Evolutionary conservation across 2,329 filamentous ascomycete genomes (phyloP).

Genomic region (Sclerotinia sclerotiorum): DNA sequence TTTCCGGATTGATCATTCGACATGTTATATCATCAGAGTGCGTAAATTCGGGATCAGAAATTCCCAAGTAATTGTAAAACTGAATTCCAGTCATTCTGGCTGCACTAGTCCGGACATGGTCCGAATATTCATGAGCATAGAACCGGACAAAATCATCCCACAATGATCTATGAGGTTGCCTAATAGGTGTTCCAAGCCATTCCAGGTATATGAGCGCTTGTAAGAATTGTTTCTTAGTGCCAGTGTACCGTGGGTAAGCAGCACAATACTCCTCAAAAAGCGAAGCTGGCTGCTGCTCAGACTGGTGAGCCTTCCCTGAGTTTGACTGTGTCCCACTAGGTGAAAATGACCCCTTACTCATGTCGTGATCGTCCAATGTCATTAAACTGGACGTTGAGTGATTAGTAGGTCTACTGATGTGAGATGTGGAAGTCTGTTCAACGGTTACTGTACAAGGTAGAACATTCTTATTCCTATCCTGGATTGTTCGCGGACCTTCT

Average conservation of each 20-base stretch:
- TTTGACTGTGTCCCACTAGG: neutral
- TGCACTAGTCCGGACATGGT: neutral
- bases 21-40: neutral
- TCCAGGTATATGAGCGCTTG: slow-evolving; percentile 48
- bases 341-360: neutral
- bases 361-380: neutral
- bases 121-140: slow-evolving; percentile 45
- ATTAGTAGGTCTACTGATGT: neutral
- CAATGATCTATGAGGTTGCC: slow-evolving; percentile 45
- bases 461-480: neutral
- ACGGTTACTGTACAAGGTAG: neutral
- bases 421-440: neutral
- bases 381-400: neutral
- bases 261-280: slow-evolving; percentile 44
- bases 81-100: neutral
- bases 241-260: slow-evolving; percentile 48
- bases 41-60: slow-evolving; percentile 3
- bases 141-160: slow-evolving; percentile 55
- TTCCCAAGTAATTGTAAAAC: slow-evolving; percentile 10
- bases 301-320: neutral
- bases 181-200: slow-evolving; percentile 41
- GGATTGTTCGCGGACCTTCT: neutral
- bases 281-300: neutral
- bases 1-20: slow-evolving; percentile 9
- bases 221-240: slow-evolving; percentile 46